A percentile compares a stretch with the other conserved stretches of the same genome.
Evolutionary conservation across 805 yeast species (phyloP).

Genomic region (Metschnikowia amazonensis): DNA sequence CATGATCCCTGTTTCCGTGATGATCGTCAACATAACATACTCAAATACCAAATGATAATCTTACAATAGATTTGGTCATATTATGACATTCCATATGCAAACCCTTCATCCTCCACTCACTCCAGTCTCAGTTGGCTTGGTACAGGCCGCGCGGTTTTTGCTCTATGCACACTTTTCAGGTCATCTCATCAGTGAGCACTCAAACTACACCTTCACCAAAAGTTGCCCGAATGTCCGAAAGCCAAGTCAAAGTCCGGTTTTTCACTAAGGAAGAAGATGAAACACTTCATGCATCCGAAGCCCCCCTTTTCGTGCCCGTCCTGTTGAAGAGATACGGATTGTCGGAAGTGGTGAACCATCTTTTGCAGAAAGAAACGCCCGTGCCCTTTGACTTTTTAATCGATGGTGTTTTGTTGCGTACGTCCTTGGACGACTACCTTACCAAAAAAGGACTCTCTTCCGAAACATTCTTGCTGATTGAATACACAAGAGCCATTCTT

Average conservation of each 20-base stretch:
- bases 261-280: conserved; percentile 83
- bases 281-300: conserved; percentile 62
- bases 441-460: conserved; percentile 71
- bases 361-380: conserved; percentile 56
- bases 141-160: conserved; percentile 4
- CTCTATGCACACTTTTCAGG: conserved; percentile 3
- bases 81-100: no score
- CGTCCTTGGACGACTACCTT: conserved; percentile 77
- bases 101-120: no score
- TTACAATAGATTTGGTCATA: no score
- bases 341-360: conserved; percentile 92
- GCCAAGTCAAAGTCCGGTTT: conserved; percentile 78
- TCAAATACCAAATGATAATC: no score
- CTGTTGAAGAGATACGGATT: conserved; percentile 84
- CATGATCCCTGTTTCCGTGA: no score
- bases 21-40: no score
- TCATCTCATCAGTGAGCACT: conserved; percentile 9
- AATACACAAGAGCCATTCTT: conserved; percentile 85
- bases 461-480: conserved; percentile 75
- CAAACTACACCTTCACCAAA: neutral
- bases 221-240: conserved; percentile 22
- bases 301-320: conserved; percentile 86
- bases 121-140: no score
- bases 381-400: conserved; percentile 91
- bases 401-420: conserved; percentile 76